Conservation (phyloP, 2,329 filamentous ascomycete genomes). For the Cladosporium sp. region DNA sequence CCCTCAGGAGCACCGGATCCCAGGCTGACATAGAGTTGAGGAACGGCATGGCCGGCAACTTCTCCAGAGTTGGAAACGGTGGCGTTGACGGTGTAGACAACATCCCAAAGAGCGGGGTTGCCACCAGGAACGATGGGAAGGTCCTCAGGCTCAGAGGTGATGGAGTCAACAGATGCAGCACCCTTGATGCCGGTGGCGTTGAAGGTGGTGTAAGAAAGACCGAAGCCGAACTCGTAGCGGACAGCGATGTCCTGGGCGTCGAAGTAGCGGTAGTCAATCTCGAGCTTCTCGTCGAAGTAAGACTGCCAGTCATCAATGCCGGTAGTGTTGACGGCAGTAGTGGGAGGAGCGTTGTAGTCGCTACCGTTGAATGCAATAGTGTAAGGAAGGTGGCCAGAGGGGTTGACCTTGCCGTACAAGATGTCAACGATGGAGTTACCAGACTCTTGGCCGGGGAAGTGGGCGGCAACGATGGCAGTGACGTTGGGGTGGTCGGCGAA, state of each 20-base stretch:
- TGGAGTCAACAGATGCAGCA: conserved; percentile 33
- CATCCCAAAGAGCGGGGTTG: conserved; percentile 55
- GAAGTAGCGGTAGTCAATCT: conserved; percentile 85
- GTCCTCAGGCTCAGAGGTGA: conserved; percentile 26
- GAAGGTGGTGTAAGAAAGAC: conserved; percentile 77
- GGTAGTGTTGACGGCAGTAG: conserved; percentile 17
- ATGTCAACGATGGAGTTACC: conserved; percentile 45
- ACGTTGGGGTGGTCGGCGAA: conserved; percentile 47
- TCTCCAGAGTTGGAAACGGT: conserved; percentile 56
- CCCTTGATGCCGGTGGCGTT: conserved; percentile 42
- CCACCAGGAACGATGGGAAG: conserved; percentile 16
- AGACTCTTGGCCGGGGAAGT: conserved; percentile 46
- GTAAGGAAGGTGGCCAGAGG: conserved; percentile 54
- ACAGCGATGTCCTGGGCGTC: conserved; percentile 72
- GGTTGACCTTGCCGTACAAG: conserved; percentile 43
- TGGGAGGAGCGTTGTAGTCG: conserved; percentile 38
- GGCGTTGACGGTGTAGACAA: conserved; percentile 55
- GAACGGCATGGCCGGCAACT: conserved; percentile 51
- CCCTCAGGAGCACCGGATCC: conserved; percentile 43
- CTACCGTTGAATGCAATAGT: conserved; percentile 29
- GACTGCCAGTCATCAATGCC: conserved; percentile 56
- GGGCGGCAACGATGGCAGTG: conserved; percentile 46
- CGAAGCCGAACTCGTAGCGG: conserved; percentile 81
- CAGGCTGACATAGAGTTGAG: conserved; percentile 59
- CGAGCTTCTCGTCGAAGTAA: conserved; percentile 75